These are phyloP conservation scores for Acer campestre DNA, from an alignment of 345 rosid genomes.

Conservation along the genomic window DNA sequence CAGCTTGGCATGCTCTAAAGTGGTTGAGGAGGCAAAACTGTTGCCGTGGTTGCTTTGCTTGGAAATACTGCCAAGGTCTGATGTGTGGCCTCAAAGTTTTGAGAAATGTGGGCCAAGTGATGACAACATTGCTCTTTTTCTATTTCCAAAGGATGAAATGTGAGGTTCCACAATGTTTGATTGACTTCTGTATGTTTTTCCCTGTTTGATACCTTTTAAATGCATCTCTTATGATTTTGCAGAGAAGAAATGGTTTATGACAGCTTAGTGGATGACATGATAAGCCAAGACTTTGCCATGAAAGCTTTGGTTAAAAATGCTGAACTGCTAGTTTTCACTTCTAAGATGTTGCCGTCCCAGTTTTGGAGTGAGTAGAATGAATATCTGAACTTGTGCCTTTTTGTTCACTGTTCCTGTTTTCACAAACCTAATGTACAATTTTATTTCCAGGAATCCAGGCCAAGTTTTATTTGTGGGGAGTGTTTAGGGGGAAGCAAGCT, in stretches of 20 bases:
- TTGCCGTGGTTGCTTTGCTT: slow-evolving; percentile 44
- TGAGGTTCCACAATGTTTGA: slow-evolving; percentile 18
- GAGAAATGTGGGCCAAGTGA: slow-evolving; percentile 45
- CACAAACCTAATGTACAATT: not conserved
- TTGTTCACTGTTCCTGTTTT: not conserved
- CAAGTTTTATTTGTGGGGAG: slow-evolving; percentile 73
- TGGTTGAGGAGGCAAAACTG: slow-evolving; percentile 42
- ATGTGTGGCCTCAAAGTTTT: slow-evolving; percentile 69
- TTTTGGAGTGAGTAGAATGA: slow-evolving; percentile 57
- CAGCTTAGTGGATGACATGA: slow-evolving; percentile 53
- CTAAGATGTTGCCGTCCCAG: slow-evolving; percentile 51
- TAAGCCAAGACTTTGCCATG: slow-evolving; percentile 49
- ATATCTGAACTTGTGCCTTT: not conserved
- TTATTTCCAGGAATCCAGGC: slow-evolving; percentile 50
- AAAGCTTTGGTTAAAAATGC: slow-evolving; percentile 50
- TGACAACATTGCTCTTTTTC: slow-evolving; percentile 58
- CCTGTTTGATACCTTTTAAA: not conserved
- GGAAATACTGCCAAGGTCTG: slow-evolving; percentile 52
- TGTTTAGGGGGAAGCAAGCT: slow-evolving; percentile 52
- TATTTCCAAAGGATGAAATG: slow-evolving; percentile 63
- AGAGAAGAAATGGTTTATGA: slow-evolving; percentile 50
- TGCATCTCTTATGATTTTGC: slow-evolving; percentile 7
- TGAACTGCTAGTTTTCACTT: slow-evolving; percentile 69
- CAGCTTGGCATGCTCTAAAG: slow-evolving; percentile 54
- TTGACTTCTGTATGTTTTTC: not conserved